These are phyloP conservation scores for Dioscorea alata DNA, from an alignment of 106 monocot species.

Conservation along the genomic window DNA sequence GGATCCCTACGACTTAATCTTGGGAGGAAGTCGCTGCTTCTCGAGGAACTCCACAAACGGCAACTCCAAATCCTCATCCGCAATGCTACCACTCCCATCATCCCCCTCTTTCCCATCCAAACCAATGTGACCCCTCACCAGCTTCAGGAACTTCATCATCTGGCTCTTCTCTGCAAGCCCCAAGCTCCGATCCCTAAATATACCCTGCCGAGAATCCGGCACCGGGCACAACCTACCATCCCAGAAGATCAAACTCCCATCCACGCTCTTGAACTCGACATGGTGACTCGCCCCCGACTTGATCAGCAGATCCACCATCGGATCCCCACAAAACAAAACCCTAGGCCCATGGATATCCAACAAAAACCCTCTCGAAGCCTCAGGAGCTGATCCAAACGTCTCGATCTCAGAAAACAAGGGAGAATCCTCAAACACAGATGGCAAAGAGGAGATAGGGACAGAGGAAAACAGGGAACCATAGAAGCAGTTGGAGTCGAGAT, in stretches of 20 bases:
- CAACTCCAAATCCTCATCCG: conserved; percentile 51
- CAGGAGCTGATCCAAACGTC: conserved; percentile 26
- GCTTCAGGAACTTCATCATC: conserved; percentile 69
- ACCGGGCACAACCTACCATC: conserved; percentile 61
- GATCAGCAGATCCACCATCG: conserved; percentile 63
- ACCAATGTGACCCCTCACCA: conserved; percentile 55
- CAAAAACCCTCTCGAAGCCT: conserved; percentile 42
- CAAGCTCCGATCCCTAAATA: conserved; percentile 72
- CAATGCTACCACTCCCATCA: conserved; percentile 16
- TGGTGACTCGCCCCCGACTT: conserved; percentile 81
- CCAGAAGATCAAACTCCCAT: conserved; percentile 59
- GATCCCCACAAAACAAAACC: conserved; percentile 80
- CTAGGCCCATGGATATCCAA: conserved; percentile 73
- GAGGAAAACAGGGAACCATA: conserved; percentile 90
- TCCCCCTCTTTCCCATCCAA: background rate
- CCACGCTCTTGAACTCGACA: conserved; percentile 91
- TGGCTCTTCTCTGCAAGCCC: conserved; percentile 69
- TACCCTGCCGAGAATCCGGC: conserved; percentile 84
- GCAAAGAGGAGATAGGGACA: conserved; percentile 40
- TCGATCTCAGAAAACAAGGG: conserved; percentile 20
- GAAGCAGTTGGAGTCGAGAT: conserved; percentile 81
- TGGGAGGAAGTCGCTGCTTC: conserved; percentile 64
- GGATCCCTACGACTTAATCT: conserved; percentile 55
- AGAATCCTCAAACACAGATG: background rate
- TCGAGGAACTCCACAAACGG: conserved; percentile 72